These are phyloP conservation scores for Alternaria novae-zelandiae DNA, from an alignment of 2,329 filamentous ascomycete species.

Conservation along the genomic window DNA sequence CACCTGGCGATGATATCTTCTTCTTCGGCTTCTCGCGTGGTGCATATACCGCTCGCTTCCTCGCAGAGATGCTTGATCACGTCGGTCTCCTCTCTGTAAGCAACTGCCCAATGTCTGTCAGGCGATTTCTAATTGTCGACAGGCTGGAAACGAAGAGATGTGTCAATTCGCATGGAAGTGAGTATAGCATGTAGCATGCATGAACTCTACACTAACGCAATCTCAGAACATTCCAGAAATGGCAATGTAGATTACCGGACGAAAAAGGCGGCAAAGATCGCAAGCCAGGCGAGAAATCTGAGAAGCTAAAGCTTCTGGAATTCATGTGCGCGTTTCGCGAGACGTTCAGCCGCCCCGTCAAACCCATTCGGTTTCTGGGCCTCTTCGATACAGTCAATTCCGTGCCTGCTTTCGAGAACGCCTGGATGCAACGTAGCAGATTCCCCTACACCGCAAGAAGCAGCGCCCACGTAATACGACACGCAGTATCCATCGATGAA, in stretches of 20 bases:
- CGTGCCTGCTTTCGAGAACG: slow-evolving; percentile 76
- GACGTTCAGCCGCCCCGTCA: slow-evolving; percentile 78
- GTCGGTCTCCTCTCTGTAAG: slow-evolving; percentile 72
- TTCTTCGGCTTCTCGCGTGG: slow-evolving; percentile 59
- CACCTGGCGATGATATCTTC: slow-evolving; percentile 56
- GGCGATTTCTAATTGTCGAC: neutral
- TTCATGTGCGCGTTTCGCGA: slow-evolving; percentile 83
- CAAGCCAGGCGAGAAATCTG: slow-evolving; percentile 52
- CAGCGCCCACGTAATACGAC: slow-evolving; percentile 66
- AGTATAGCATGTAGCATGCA: neutral
- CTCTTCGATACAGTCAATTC: slow-evolving; percentile 85
- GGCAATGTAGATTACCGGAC: slow-evolving; percentile 64
- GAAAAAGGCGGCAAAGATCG: slow-evolving; percentile 30
- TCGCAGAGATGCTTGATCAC: slow-evolving; percentile 83
- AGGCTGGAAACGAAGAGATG: slow-evolving; percentile 84
- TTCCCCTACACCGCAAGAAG: slow-evolving; percentile 70
- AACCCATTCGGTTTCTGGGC: slow-evolving; percentile 76
- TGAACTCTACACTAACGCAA: neutral
- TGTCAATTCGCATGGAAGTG: slow-evolving; percentile 80
- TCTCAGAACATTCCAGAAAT: slow-evolving; percentile 69
- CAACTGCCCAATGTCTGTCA: neutral
- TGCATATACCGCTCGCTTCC: slow-evolving; percentile 59
- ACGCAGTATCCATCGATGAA: slow-evolving; percentile 75
- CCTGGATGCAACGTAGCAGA: slow-evolving; percentile 77
- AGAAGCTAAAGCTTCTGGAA: slow-evolving; percentile 68